Percentiles rank a stretch among this genome's conserved stretches.
phyloP scores from a whole-genome alignment of 2,329 filamentous ascomycete species.

The Colletotrichum phormii region DNA sequence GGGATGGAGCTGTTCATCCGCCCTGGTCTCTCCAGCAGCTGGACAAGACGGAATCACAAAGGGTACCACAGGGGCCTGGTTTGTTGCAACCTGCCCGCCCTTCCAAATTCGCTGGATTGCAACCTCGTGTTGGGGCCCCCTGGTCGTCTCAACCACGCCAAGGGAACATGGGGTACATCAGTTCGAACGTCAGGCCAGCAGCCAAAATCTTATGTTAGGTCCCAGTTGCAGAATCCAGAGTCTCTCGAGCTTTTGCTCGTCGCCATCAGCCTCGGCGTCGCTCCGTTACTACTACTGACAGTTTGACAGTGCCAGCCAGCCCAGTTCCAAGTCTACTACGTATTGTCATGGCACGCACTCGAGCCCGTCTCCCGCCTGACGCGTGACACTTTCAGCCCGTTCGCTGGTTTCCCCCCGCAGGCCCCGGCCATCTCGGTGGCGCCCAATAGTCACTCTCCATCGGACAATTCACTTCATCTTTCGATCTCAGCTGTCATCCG shows the following conservation, averaged over 20 bases:
- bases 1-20: constrained; percentile 20
- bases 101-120: constrained; percentile 10
- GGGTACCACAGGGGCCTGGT: constrained; percentile 12
- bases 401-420: constrained; percentile 8
- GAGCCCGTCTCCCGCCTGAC: constrained; percentile 12
- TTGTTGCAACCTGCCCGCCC: constrained; percentile 6
- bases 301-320: constrained; percentile 2
- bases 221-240: not conserved
- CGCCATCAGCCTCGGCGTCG: constrained; percentile 13
- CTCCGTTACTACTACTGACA: not conserved
- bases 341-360: not conserved
- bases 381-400: constrained; percentile 25
- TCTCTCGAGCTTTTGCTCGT: not conserved
- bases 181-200: constrained; percentile 18
- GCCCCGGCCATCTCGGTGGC: constrained; percentile 24
- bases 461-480: constrained; percentile 22
- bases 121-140: constrained; percentile 35
- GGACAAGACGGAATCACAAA: constrained; percentile 23
- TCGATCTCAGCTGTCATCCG: constrained; percentile 29
- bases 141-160: constrained; percentile 13
- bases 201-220: not conserved
- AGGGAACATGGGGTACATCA: constrained; percentile 28
- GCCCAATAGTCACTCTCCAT: constrained; percentile 30
- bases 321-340: not conserved
- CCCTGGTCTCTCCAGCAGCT: constrained; percentile 10